Evolutionary conservation across 2,329 filamentous ascomycete species (phyloP).

Genomic region (Fusarium sp.): DNA sequence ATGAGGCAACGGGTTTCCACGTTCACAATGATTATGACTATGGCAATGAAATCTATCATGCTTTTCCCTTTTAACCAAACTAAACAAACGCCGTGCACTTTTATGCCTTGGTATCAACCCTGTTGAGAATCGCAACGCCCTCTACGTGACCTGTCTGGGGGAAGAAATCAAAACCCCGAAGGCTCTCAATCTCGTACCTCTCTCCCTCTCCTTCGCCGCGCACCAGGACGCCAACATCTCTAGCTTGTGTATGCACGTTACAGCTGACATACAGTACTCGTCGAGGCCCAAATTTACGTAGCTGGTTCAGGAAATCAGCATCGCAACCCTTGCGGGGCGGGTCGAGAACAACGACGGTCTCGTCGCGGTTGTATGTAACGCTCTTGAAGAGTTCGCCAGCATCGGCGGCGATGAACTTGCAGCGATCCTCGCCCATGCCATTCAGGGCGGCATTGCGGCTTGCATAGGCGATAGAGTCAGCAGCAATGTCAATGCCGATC

Average conservation of each 20-base stretch:
- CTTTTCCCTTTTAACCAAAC: conserved; percentile 14
- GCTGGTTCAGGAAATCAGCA: conserved; percentile 82
- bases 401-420: conserved; percentile 90
- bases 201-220: conserved; percentile 68
- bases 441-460: conserved; percentile 84
- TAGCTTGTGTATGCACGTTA: conserved; percentile 96
- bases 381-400: conserved; percentile 84
- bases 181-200: conserved; percentile 87
- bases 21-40: conserved; percentile 39
- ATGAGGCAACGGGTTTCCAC: conserved; percentile 29
- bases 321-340: conserved; percentile 98
- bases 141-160: conserved; percentile 84
- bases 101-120: conserved; percentile 57
- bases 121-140: conserved; percentile 74
- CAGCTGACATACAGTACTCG: conserved; percentile 95
- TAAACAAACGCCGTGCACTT: conserved; percentile 27
- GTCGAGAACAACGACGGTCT: conserved; percentile 95
- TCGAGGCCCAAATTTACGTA: conserved; percentile 81
- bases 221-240: conserved; percentile 91
- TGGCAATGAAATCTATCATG: conserved; percentile 33
- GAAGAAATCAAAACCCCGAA: conserved; percentile 97
- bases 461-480: conserved; percentile 82
- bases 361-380: conserved; percentile 78
- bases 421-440: conserved; percentile 73
- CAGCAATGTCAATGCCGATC: conserved; percentile 91